Evolutionary conservation across 495 filamentous ascomycete genomes (phyloP).

Genomic region (Penicillium steckii): DNA sequence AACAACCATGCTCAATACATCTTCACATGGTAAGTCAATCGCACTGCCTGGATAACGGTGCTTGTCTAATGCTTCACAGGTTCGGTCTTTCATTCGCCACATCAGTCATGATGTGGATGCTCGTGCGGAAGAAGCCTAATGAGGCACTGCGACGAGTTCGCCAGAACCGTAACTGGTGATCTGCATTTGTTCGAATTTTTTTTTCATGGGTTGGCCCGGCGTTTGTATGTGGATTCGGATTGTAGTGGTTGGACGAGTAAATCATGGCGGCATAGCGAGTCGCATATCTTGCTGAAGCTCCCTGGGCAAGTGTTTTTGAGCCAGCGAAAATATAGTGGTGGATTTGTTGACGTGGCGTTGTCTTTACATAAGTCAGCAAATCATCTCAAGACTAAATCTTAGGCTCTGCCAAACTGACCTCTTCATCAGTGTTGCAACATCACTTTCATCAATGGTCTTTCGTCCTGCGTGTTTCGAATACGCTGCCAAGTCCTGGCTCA

Average conservation of each 20-base stretch:
- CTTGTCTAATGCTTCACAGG: constrained; percentile 50
- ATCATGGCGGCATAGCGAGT: constrained; percentile 60
- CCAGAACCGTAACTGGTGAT: constrained; percentile 78
- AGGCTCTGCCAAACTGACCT: constrained; percentile 49
- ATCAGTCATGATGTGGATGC: constrained; percentile 91
- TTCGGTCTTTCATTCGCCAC: constrained; percentile 86
- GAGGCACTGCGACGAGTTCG: constrained; percentile 72
- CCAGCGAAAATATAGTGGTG: constrained; percentile 79
- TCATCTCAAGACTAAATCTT: neutral
- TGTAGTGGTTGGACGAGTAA: constrained; percentile 7
- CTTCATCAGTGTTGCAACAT: constrained; percentile 77
- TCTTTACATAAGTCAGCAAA: constrained; percentile 49
- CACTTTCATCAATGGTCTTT: constrained; percentile 81
- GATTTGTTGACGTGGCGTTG: constrained; percentile 72
- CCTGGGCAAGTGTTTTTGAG: constrained; percentile 75
- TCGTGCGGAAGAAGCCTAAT: constrained; percentile 78
- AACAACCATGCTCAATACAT: constrained; percentile 99
- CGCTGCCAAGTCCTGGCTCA: constrained; percentile 70
- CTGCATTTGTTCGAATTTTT: constrained; percentile 4
- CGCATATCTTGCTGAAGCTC: constrained; percentile 81
- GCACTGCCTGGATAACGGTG: neutral
- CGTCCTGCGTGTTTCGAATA: constrained; percentile 82
- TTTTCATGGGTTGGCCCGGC: constrained; percentile 8
- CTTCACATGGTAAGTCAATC: constrained; percentile 80
- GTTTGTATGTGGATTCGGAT: constrained; percentile 24